Base-by-base conservation (phyloP, 345 rosid species). In the Rhodamnia argentea region DNA sequence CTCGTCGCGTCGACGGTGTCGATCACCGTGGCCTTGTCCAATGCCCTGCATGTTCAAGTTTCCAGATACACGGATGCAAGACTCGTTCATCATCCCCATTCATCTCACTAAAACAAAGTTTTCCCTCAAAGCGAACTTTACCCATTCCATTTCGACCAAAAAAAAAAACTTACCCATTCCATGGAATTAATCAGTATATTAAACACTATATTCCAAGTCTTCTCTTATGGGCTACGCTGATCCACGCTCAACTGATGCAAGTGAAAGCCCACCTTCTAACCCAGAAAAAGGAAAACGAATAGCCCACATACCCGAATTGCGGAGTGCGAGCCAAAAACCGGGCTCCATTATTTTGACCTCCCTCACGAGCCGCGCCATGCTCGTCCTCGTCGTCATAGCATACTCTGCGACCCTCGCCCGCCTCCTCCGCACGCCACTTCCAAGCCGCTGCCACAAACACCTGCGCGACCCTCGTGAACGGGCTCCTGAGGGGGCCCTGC, bases 1-100 rank as follows among this genome's bases (percentile, higher is more conserved):
- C 89, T 88, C 1, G 92, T 64, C 10, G 84, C 82, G 86, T 96
- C 98, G 11, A 86, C 3, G 37, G 87, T 85, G 89, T 97, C 98
- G 1, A 95, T 87, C 40, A 96, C 88, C 93, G 91, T 92, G 83
- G 98, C 98, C 86, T 96, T 97, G 74, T 97, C 98, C 88, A 97
- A 75, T 85, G 92, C 91, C 87, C 99, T 97, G 94, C 87, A 88
- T 20, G 44, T 50, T 3, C 53, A 1, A 15, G 37, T 29, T 15
- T 55, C 10, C 57, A 26, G 56, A 13, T n/a, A 26, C 26, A 14
- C 42, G 10, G 20, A 47, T 20, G 60, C 60, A 13, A 83, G 44
- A 26, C 84, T 16, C 0, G 40, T 16, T 29, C 58, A 52, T 83
- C 58, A 40, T 29, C 59, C 13, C 60, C 58, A 0, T 52, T 26